These are phyloP conservation scores for Cladosporium velox DNA, from an alignment of 2,329 filamentous ascomycete species.

Conservation along the genomic window DNA sequence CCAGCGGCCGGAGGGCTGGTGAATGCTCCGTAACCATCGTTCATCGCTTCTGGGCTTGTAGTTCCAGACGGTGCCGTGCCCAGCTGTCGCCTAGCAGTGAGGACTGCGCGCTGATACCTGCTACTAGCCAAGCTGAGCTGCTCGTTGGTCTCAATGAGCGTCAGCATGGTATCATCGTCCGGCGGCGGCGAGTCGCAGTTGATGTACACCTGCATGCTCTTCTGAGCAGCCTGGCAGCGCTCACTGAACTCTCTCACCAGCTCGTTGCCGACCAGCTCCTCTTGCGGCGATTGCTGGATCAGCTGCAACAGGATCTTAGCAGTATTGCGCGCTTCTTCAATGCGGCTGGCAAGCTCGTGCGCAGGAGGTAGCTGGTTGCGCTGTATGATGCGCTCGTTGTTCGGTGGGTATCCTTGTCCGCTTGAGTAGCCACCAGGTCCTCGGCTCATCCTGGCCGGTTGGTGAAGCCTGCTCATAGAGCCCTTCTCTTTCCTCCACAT, in stretches of 20 bases:
- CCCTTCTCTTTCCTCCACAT: constrained; percentile 93
- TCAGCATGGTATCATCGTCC: constrained; percentile 92
- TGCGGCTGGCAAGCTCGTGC: constrained; percentile 74
- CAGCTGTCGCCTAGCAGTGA: constrained; percentile 55
- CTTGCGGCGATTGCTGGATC: constrained; percentile 77
- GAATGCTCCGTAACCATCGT: constrained; percentile 15
- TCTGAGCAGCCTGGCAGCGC: constrained; percentile 77
- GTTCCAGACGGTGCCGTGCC: constrained; percentile 29
- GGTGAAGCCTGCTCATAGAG: constrained; percentile 27
- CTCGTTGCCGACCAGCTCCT: constrained; percentile 79
- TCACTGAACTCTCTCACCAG: constrained; percentile 89
- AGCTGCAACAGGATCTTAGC: constrained; percentile 91
- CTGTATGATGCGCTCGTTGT: constrained; percentile 8
- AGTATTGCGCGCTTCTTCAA: constrained; percentile 88
- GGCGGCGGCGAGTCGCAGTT: constrained; percentile 73
- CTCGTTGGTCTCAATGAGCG: constrained; percentile 91
- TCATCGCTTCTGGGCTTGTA: constrained; percentile 13
- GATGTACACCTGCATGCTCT: constrained; percentile 85
- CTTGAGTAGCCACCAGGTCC: constrained; percentile 12
- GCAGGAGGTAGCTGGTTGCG: constrained; percentile 59
- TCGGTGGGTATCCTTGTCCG: not conserved
- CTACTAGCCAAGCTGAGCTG: constrained; percentile 79
- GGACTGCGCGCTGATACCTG: constrained; percentile 78
- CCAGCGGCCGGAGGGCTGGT: constrained; percentile 9
- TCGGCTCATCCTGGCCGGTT: constrained; percentile 16